Evolutionary conservation across 352 stramenopile genomes (phyloP), one percentile per base, ranked within the genome.

Genomic region (Phytophthora foliorum): DNA sequence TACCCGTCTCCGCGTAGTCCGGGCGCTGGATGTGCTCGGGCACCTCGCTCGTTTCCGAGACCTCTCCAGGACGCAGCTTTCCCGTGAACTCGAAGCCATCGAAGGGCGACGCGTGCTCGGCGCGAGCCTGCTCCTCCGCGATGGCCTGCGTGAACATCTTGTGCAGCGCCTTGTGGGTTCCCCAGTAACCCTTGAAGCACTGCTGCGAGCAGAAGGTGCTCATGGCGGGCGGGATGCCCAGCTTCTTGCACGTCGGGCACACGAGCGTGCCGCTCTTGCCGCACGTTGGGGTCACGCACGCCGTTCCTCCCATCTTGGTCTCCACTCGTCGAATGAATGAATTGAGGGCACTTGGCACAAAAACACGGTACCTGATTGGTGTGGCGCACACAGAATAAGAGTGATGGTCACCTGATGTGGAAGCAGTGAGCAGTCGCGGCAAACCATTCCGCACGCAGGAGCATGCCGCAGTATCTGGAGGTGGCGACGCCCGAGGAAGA

Each of bases 121-220:
- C 45, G 11, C 42, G 48, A 11, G 48, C 48, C 55, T 79, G 52
- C 38, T 88, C 74, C 32, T 89, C 80, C 4, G 65, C 75, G 2
- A 75, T 31, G 10, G 67, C 71, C 49, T 76, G 62, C 25, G 97
- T 96, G 52, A 97, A 96, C 62, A 98, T 89, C 61, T 95, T 96
- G 88, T 99, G 98, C 46, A 99, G 83, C 70, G 88, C 79, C 78
- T 99, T 99, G 86, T 99, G 97, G 44, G 86, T 77, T 17, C 76
- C 72, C 88, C 98, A 99, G 79, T 98, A 97, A 31, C 69, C 71
- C 78, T 99, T 99, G 79, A 99, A 99, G 76, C 97, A 99, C 16
- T 92, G 77, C 83, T 99, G 95, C 49, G 81, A 89, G 83, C 94
- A 98, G 79, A 98, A 99, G 31, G 78, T 90, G 78, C 85, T 94